Evolutionary conservation across 495 filamentous ascomycete species (phyloP), one percentile per base, ranked within the genome.

Genomic region (Penicillium chermesinum): DNA sequence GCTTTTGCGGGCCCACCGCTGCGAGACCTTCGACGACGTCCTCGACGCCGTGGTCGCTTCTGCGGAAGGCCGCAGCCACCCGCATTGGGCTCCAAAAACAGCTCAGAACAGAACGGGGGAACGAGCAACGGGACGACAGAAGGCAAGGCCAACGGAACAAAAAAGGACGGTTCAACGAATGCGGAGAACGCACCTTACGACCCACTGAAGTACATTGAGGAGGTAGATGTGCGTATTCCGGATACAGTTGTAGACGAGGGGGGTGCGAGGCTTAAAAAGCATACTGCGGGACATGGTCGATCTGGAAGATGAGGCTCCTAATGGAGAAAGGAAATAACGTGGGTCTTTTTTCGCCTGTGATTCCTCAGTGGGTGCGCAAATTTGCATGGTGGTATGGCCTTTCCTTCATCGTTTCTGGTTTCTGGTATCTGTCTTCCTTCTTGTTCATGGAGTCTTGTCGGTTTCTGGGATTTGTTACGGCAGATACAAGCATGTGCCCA

Each of bases 221-320:
- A 65, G 10, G 59, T 70, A 25, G 65, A 74, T 51, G 64, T 74
- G 49, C 60, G 70, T 19, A 70, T 74, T 27, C 71, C 71, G 0
- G 53, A 64, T 30, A 48, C 54, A 7, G 65, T 73, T 12, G 71
- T 74, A 18, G 69, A 71, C n/a, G 70, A 74, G 48, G 71, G n/a
- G 71, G 3, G 68, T 73, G 2, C 52, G 64, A 2, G 68, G 71
- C 3, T 57, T 78, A 34, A 74, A 75, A 44, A 73, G 76, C 13
- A 67, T 73, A 2, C 45, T 78, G 40, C 61, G 74, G 25, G 73
- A 76, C 44, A 69, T 78, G 48, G 69, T 73, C 20, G 65, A 74
- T 8, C 54, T 77, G 30, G 69, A 75, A 27, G 73, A 71, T 20
- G 70, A 76, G 44, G 41, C 47, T 27, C 41, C 46, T n/a, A 69